phyloP scores from a whole-genome alignment of 2,329 filamentous ascomycete species.

The Tolypocladium guangdongense region DNA sequence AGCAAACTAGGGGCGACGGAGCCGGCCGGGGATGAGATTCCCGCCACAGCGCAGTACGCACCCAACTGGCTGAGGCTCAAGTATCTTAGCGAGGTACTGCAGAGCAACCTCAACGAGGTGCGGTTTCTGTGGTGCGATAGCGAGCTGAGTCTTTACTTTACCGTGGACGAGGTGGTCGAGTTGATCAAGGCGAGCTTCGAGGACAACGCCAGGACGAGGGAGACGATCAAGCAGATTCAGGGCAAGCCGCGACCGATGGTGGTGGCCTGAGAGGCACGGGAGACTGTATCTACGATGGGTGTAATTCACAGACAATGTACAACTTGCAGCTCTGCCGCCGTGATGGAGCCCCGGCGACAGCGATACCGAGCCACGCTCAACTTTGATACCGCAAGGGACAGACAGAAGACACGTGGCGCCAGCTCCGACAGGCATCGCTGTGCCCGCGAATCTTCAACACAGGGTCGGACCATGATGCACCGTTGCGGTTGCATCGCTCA shows the following conservation, averaged over 20 bases:
- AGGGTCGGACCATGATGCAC: neutral
- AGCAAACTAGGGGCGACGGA: constrained; percentile 20
- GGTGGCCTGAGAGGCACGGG: neutral
- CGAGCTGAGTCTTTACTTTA: constrained; percentile 54
- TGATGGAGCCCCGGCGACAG: neutral
- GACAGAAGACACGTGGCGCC: neutral
- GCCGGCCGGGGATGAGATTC: constrained; percentile 28
- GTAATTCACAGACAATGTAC: neutral
- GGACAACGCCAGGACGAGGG: constrained; percentile 46
- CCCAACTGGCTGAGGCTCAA: constrained; percentile 52
- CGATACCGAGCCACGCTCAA: neutral
- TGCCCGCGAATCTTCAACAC: neutral
- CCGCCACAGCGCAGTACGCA: constrained; percentile 49
- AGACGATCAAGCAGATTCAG: constrained; percentile 47
- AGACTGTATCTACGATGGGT: neutral
- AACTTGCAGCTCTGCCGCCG: neutral
- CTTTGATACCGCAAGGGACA: neutral
- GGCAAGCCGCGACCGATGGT: constrained; percentile 33
- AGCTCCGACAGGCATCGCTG: neutral
- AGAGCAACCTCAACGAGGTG: constrained; percentile 55
- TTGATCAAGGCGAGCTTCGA: constrained; percentile 54
- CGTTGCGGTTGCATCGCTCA: neutral
- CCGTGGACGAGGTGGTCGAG: constrained; percentile 49
- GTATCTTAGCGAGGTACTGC: constrained; percentile 52
- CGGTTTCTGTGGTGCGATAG: constrained; percentile 54